Percentiles rank a stretch among this genome's conserved stretches.
These are phyloP conservation scores for Colletotrichum sansevieriae DNA, from an alignment of 2,329 filamentous ascomycete species.

Conservation along the genomic window DNA sequence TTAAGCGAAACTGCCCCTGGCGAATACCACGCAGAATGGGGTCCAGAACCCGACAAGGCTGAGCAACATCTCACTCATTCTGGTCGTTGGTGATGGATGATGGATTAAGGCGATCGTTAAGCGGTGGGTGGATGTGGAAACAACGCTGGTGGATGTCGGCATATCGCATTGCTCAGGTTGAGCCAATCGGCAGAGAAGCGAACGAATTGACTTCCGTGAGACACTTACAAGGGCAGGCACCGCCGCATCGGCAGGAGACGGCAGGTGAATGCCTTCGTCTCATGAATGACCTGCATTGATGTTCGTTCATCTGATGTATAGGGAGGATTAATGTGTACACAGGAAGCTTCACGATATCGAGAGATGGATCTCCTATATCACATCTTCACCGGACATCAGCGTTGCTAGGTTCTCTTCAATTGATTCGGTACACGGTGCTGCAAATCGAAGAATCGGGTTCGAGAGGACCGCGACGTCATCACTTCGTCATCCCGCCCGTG, in stretches of 20 bases:
- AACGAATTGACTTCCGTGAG: background rate
- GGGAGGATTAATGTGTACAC: background rate
- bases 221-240: background rate
- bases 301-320: background rate
- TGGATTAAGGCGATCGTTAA: background rate
- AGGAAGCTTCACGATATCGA: background rate
- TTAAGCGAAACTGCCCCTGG: constrained; percentile 12
- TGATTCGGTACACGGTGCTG: background rate
- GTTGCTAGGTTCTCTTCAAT: background rate
- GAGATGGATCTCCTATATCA: background rate
- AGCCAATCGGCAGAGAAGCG: constrained; percentile 7
- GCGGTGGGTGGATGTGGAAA: no score
- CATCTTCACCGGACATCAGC: constrained; percentile 10
- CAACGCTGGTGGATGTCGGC: background rate
- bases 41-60: constrained; percentile 2
- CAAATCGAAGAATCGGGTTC: background rate
- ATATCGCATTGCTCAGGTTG: background rate
- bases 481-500: background rate
- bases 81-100: background rate
- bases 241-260: background rate
- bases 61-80: constrained; percentile 2
- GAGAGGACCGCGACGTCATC: background rate
- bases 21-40: background rate
- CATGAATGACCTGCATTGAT: no score
- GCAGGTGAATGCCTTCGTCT: background rate